A percentile compares a stretch with the other conserved stretches of the same genome.
Evolutionary conservation across 2,329 filamentous ascomycete genomes (phyloP).

Genomic region (Aspergillus piperis): DNA sequence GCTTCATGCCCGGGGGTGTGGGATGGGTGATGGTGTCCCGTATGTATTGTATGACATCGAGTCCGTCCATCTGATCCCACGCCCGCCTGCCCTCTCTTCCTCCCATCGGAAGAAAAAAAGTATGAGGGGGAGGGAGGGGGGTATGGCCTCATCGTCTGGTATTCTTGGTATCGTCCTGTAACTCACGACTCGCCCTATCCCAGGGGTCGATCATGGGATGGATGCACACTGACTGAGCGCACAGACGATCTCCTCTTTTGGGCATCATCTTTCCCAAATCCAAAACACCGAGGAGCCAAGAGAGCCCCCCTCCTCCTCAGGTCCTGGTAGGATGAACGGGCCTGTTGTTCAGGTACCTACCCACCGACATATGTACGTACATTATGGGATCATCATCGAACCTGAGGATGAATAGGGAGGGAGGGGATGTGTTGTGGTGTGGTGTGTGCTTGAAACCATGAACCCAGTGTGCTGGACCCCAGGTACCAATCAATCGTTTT

Average conservation of each 20-base stretch:
- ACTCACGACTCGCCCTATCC: constrained; percentile 14
- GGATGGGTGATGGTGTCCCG: neutral
- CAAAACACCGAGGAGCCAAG: neutral
- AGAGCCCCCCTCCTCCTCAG: neutral
- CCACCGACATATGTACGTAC: neutral
- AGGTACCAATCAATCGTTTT: neutral
- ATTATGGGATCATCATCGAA: neutral
- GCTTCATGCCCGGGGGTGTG: neutral
- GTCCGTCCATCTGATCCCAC: constrained; percentile 24
- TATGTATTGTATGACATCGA: constrained; percentile 20
- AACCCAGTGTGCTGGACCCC: neutral
- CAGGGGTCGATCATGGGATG: constrained; percentile 24
- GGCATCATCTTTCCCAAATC: constrained; percentile 11
- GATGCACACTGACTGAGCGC: constrained; percentile 20
- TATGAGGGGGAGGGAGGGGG: neutral
- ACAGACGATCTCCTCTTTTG: constrained; percentile 21
- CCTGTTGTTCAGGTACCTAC: constrained; percentile 18
- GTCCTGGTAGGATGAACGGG: constrained; percentile 4
- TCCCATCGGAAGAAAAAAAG: neutral
- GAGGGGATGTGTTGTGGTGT: neutral
- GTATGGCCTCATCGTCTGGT: constrained; percentile 11
- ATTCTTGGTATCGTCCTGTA: constrained; percentile 18
- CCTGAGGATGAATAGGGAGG: neutral
- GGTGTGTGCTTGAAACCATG: neutral
- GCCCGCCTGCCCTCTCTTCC: constrained; percentile 2